Percentiles rank a stretch among this genome's conserved stretches.
phyloP scores from a whole-genome alignment of 139 green algal species.

The Edaphochlamys debaryana region DNA sequence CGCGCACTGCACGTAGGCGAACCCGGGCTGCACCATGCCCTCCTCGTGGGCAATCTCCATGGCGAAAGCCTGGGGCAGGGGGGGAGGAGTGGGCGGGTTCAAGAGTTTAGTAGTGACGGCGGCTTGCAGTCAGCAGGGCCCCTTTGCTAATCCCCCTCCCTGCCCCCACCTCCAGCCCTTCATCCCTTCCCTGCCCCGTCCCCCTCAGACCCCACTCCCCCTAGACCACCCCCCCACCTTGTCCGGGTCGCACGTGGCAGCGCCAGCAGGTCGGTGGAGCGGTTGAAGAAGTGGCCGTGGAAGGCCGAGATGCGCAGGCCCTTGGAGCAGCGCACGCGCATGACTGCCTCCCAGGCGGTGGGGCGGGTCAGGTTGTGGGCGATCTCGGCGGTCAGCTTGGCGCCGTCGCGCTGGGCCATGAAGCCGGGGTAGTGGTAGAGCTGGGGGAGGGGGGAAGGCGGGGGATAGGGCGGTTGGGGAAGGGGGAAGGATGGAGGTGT shows the following conservation, averaged over 20 bases:
- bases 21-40: slow-evolving; percentile 69
- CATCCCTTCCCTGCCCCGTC: too few species aligned
- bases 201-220: too few species aligned
- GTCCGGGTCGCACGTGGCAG: slow-evolving; percentile 90
- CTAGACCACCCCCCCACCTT: slow-evolving; percentile 70
- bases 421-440: slow-evolving; percentile 96
- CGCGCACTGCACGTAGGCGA: slow-evolving; percentile 92
- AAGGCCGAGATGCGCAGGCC: slow-evolving; percentile 92
- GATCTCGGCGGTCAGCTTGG: slow-evolving; percentile 80
- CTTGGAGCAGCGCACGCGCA: slow-evolving; percentile 90
- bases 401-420: slow-evolving; percentile 68
- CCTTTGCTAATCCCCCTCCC: too few species aligned
- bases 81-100: background rate
- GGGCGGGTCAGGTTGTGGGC: slow-evolving; percentile 86
- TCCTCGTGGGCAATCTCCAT: slow-evolving; percentile 94
- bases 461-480: too few species aligned
- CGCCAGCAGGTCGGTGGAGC: slow-evolving; percentile 94
- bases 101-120: too few species aligned
- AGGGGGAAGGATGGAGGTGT: too few species aligned
- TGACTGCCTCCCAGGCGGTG: slow-evolving; percentile 96
- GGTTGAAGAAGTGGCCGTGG: slow-evolving; percentile 89
- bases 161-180: too few species aligned
- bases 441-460: slow-evolving; percentile 18
- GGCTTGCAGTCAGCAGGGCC: too few species aligned
- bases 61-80: slow-evolving; percentile 11